Percentiles rank a stretch among this genome's conserved stretches.
phyloP scores from a whole-genome alignment of 164 flowering plant genomes.

The Protea cynaroides region DNA sequence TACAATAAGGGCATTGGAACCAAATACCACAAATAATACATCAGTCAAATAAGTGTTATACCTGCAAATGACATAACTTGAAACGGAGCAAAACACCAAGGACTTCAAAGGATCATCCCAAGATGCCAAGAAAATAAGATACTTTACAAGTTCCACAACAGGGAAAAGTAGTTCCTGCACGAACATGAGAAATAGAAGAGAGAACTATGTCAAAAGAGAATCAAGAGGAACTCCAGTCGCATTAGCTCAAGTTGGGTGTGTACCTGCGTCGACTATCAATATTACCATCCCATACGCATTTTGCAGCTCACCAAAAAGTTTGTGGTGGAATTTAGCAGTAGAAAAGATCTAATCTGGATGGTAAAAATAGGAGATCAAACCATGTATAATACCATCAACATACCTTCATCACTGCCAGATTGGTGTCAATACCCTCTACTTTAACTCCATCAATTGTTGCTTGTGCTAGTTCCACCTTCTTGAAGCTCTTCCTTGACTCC shows the following conservation, averaged over 20 bases:
- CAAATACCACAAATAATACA: neutral
- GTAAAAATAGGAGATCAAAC: neutral
- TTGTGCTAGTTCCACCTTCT: conserved; percentile 75
- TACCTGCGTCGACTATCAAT: neutral
- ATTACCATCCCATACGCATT: too few relatives aligned
- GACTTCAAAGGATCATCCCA: conserved; percentile 90
- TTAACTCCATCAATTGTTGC: conserved; percentile 86
- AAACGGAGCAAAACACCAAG: conserved; percentile 42
- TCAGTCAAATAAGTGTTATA: conserved; percentile 12
- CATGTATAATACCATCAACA: neutral
- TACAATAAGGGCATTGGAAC: neutral
- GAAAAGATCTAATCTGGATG: too few relatives aligned
- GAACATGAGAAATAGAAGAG: conserved; percentile 4
- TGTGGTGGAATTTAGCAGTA: conserved; percentile 20
- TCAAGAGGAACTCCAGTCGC: neutral
- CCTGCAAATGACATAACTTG: conserved; percentile 62
- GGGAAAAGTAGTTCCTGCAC: conserved; percentile 88
- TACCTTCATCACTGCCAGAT: conserved; percentile 95
- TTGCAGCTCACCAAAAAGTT: conserved; percentile 22
- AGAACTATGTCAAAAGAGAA: neutral
- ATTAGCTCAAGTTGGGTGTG: neutral
- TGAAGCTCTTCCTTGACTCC: conserved; percentile 60
- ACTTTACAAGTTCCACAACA: conserved; percentile 45
- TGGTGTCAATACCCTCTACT: conserved; percentile 94
- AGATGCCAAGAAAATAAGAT: conserved; percentile 40